These are phyloP conservation scores for Amylostereum chailletii DNA, from an alignment of 1,284 basidiomycete genomes.

Conservation along the genomic window DNA sequence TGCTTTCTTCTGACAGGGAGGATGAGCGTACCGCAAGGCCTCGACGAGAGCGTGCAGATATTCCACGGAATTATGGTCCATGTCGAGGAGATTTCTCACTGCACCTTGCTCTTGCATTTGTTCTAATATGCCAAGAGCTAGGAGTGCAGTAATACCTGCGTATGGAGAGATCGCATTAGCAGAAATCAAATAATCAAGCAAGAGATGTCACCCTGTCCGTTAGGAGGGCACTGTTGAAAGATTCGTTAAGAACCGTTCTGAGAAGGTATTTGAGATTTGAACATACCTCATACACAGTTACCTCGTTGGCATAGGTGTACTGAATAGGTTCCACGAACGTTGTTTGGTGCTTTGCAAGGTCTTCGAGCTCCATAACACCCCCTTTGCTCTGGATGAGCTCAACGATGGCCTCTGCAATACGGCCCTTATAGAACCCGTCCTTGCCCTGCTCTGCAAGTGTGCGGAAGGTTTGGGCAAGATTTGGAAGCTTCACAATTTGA, in stretches of 20 bases:
- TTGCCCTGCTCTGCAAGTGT: constrained; percentile 76
- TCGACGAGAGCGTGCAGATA: constrained; percentile 90
- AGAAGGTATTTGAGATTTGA: constrained; percentile 2
- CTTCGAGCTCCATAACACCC: constrained; percentile 85
- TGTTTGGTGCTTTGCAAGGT: constrained; percentile 75
- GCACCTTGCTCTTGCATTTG: constrained; percentile 70
- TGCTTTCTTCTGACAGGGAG: constrained; percentile 9
- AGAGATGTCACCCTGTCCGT: constrained; percentile 65
- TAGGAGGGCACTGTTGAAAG: constrained; percentile 71
- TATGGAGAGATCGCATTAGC: not conserved
- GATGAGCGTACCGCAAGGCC: constrained; percentile 51
- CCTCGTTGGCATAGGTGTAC: constrained; percentile 78
- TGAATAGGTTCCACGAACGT: constrained; percentile 83
- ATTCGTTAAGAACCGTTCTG: constrained; percentile 1
- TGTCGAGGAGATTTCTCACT: constrained; percentile 59
- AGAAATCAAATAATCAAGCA: no score
- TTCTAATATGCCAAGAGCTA: constrained; percentile 90
- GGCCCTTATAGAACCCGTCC: constrained; percentile 88
- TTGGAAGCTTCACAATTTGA: constrained; percentile 71
- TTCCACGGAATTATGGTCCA: constrained; percentile 82
- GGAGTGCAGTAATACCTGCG: constrained; percentile 76
- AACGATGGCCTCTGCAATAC: constrained; percentile 85
- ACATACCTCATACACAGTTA: constrained; percentile 78
- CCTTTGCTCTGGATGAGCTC: constrained; percentile 77
- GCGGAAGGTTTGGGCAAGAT: constrained; percentile 79